Percentiles rank a stretch among this genome's conserved stretches.
Evolutionary conservation across 768 basidiomycete species (phyloP).

Genomic region (Termitomyces sp.): DNA sequence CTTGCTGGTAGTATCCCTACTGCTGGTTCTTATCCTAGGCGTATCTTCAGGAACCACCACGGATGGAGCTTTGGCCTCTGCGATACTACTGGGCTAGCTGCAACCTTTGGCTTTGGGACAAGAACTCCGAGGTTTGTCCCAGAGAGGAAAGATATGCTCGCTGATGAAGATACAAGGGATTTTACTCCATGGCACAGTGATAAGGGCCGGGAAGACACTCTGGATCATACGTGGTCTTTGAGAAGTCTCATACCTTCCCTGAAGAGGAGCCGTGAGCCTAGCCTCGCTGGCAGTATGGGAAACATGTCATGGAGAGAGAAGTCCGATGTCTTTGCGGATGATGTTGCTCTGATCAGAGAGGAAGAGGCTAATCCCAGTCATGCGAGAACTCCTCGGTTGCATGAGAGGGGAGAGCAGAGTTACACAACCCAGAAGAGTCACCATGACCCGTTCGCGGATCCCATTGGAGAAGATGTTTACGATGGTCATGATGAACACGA

Average conservation of each 20-base stretch:
- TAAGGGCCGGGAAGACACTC: conserved; percentile 34
- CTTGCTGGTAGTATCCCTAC: conserved; percentile 27
- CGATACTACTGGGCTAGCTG: conserved; percentile 21
- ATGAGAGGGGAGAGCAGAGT: conserved; percentile 30
- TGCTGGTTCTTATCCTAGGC: conserved; percentile 18
- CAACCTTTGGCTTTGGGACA: conserved; percentile 26
- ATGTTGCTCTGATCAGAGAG: conserved; percentile 31
- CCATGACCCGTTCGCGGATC: conserved; percentile 46
- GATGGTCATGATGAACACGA: conserved; percentile 14
- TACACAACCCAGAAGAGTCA: conserved; percentile 38
- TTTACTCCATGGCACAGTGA: conserved; percentile 40
- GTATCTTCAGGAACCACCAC: conserved; percentile 1
- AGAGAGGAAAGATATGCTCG: conserved; percentile 67
- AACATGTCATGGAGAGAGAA: conserved; percentile 39
- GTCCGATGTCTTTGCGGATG: conserved; percentile 49
- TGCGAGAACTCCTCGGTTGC: conserved; percentile 20
- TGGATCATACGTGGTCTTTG: conserved; percentile 53
- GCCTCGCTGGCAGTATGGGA: conserved; percentile 24
- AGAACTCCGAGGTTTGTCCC: conserved; percentile 21
- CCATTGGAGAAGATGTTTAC: conserved; percentile 27
- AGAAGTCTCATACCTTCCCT: conserved; percentile 39
- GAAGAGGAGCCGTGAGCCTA: conserved; percentile 36
- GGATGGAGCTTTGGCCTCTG: conserved; percentile 17
- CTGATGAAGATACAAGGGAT: conserved; percentile 66
- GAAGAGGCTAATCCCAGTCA: conserved; percentile 26